Base-by-base conservation (phyloP, 257 asterid species). In the Eucommia ulmoides region DNA sequence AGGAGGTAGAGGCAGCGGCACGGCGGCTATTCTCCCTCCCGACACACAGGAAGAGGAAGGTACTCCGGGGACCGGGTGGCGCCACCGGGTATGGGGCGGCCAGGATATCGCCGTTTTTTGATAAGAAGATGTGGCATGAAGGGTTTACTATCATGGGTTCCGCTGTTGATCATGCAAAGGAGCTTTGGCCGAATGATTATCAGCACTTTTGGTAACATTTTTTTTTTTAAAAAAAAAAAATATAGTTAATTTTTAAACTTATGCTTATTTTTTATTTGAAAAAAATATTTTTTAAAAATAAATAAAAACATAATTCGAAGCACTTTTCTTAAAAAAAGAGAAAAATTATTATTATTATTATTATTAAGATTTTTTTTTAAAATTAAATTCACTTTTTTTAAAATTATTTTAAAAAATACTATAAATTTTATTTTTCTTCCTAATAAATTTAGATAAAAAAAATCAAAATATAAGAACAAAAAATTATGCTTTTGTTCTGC, bases 121-220 rank as follows among this genome's bases (percentile, higher is more conserved):
- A 73, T 0, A 79, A 81, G 68, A 25, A 48, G 17, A 75, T 88
- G 92, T 88, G 95, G 97, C 93, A 88, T 51, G 97, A 88, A 52
- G 95, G 97, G 22, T 88, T 88, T 63, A 81, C 94, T 23, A 72
- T 84, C 51, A 71, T 74, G 63, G 92, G 91, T 20, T 88, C 94
- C 6, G 66, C 92, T 0, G 56, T 49, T 25, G 72, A 68, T 38
- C 92, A 88, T 66, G 97, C 92, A 3, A 71, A 57, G 25, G 66
- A 46, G 47, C 92, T 88, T 61, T 88, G 97, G 97, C 94, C 94
- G 0, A 22, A 51, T 53, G 70, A 66, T 9, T 59, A 75, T 52
- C 33, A 75, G 23, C 44, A 52, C 2, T 83, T 83, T 60, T 83
- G 92, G 94, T 83, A 62, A 70, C 45, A 1, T 38, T 9, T 14